Evolutionary conservation across 1,284 basidiomycete genomes (phyloP).

Genomic region (Hemileia vastatrix): DNA sequence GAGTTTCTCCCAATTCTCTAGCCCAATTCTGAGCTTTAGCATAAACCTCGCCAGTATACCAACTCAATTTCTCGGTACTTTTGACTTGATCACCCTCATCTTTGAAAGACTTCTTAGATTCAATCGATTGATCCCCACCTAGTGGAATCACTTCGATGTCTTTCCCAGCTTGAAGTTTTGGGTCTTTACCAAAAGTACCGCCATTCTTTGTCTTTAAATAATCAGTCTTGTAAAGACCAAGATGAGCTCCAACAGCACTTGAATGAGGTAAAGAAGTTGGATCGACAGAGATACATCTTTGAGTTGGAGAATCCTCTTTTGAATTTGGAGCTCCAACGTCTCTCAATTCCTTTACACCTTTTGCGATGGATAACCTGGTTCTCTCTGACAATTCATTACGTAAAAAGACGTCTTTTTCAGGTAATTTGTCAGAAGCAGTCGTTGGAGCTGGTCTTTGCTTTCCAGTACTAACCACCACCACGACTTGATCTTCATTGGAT

Average conservation of each 20-base stretch:
- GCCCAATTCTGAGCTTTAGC: slow-evolving; percentile 73
- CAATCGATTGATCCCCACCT: slow-evolving; percentile 21
- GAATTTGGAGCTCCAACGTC: slow-evolving; percentile 55
- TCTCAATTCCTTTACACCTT: slow-evolving; percentile 26
- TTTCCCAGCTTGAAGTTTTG: slow-evolving; percentile 47
- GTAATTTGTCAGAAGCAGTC: slow-evolving; percentile 35
- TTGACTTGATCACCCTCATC: slow-evolving; percentile 25
- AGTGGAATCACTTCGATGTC: slow-evolving; percentile 8
- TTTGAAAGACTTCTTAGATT: slow-evolving; percentile 7
- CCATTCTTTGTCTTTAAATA: slow-evolving; percentile 58
- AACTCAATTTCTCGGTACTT: slow-evolving; percentile 48
- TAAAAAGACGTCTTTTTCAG: slow-evolving; percentile 31
- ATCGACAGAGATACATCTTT: slow-evolving; percentile 55
- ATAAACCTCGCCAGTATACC: slow-evolving; percentile 63
- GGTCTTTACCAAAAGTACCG: slow-evolving; percentile 38
- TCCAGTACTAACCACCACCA: slow-evolving; percentile 37
- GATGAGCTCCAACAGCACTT: slow-evolving; percentile 60
- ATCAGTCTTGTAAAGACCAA: slow-evolving; percentile 60
- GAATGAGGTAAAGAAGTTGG: slow-evolving; percentile 48
- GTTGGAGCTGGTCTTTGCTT: slow-evolving; percentile 35
- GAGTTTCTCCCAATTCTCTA: slow-evolving; percentile 58
- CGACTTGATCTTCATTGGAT: slow-evolving; percentile 19
- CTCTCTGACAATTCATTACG: slow-evolving; percentile 36
- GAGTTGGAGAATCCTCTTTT: slow-evolving; percentile 54
- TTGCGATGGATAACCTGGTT: slow-evolving; percentile 28